Conservation (phyloP, 1,139 yeast species). For the Lodderomyces oxycetoniae region DNA sequence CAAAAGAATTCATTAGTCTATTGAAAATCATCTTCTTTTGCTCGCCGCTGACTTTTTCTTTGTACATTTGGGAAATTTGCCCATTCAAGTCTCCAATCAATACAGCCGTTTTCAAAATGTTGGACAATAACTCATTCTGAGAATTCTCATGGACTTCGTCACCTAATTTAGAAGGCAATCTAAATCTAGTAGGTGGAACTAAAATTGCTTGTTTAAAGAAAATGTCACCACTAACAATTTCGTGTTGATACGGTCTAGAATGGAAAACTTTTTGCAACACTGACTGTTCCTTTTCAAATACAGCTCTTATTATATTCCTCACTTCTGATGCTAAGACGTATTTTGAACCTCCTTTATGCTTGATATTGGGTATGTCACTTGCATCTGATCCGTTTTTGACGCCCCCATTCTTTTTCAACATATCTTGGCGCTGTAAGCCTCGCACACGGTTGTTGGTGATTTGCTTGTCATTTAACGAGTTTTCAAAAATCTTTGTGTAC, state of each 20-base stretch:
- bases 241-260: constrained; percentile 59
- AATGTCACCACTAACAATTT: constrained; percentile 67
- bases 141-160: constrained; percentile 94
- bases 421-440: constrained; percentile 70
- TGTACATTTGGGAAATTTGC: constrained; percentile 56
- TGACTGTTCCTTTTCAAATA: constrained; percentile 67
- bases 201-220: constrained; percentile 84
- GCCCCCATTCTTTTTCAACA: constrained; percentile 39
- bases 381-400: constrained; percentile 9
- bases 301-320: constrained; percentile 66
- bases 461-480: constrained; percentile 78
- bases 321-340: constrained; percentile 86
- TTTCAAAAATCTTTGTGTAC: constrained; percentile 85
- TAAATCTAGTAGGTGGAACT: constrained; percentile 95
- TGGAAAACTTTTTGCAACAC: constrained; percentile 66
- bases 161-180: constrained; percentile 95
- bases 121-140: constrained; percentile 83
- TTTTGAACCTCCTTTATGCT: constrained; percentile 68
- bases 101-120: constrained; percentile 72
- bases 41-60: constrained; percentile 55
- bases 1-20: constrained; percentile 91
- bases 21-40: constrained; percentile 77
- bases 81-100: constrained; percentile 86
- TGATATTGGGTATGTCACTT: constrained; percentile 36
- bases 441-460: constrained; percentile 73